A percentile compares a stretch with the other conserved stretches of the same genome.
Conservation (phyloP, 257 asterid genomes). For the Salvia hispanica region DNA sequence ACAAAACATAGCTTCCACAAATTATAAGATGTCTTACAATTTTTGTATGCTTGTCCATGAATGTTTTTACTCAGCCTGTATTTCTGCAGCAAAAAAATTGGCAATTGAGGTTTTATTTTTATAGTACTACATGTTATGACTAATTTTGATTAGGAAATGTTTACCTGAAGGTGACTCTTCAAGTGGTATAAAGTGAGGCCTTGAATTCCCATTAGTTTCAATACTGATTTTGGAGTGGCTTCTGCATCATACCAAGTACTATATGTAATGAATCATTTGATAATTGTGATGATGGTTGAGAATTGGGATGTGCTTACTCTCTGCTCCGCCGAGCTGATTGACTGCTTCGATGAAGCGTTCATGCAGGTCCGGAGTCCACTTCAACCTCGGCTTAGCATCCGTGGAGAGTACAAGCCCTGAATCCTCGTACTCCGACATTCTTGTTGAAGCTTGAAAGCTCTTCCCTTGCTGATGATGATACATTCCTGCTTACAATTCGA, state of each 20-base stretch:
- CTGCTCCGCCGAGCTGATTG: constrained; percentile 91
- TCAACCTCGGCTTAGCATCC: constrained; percentile 88
- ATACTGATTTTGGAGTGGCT: constrained; percentile 95
- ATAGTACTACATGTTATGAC: too few relatives aligned
- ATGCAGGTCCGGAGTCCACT: constrained; percentile 85
- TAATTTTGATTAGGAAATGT: not conserved
- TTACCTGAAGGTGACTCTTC: constrained; percentile 98
- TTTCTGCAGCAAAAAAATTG: constrained; percentile 51
- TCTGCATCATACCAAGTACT: constrained; percentile 43
- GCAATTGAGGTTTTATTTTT: not conserved
- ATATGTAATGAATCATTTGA: too few relatives aligned
- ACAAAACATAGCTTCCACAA: not conserved
- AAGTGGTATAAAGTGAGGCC: constrained; percentile 90
- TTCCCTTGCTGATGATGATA: constrained; percentile 63
- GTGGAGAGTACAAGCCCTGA: constrained; percentile 88
- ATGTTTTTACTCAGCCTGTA: constrained; percentile 83
- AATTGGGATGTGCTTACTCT: constrained; percentile 55
- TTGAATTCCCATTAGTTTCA: constrained; percentile 94
- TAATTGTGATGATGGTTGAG: too few relatives aligned
- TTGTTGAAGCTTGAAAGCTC: constrained; percentile 53
- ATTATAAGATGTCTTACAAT: constrained; percentile 31
- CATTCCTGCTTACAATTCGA: constrained; percentile 27
- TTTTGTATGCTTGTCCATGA: constrained; percentile 66
- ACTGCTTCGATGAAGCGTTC: constrained; percentile 85
- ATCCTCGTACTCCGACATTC: constrained; percentile 72